A percentile compares a stretch with the other conserved stretches of the same genome.
phyloP scores from a whole-genome alignment of 306 rosid species.

The Acmispon strigosus region DNA sequence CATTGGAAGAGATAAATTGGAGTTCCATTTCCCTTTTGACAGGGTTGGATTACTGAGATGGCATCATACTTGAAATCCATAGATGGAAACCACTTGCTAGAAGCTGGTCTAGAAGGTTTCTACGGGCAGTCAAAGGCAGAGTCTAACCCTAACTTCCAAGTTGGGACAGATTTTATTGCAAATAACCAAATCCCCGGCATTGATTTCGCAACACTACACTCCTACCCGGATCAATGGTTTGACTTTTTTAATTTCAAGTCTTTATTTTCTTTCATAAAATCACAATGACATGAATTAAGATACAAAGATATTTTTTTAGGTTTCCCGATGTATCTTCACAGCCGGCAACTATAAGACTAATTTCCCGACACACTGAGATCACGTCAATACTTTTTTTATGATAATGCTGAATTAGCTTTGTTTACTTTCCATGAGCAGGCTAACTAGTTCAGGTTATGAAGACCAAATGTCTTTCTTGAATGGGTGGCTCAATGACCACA shows the following conservation, averaged over 20 bases:
- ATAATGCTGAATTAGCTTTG: not conserved
- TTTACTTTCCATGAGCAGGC: constrained; percentile 42
- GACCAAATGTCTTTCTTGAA: constrained; percentile 56
- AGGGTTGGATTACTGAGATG: constrained; percentile 94
- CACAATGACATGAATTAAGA: not conserved
- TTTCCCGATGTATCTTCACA: too few species aligned
- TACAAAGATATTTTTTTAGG: too few species aligned
- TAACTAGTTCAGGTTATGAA: constrained; percentile 47
- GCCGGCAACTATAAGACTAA: too few species aligned
- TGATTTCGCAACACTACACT: constrained; percentile 84
- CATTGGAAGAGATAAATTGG: not conserved
- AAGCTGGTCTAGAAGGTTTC: constrained; percentile 88
- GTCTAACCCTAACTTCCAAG: constrained; percentile 51
- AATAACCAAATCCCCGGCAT: constrained; percentile 79
- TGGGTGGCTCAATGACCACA: constrained; percentile 66
- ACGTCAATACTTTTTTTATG: not conserved
- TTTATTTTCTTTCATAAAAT: not conserved
- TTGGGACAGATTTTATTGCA: constrained; percentile 84
- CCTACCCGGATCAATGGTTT: constrained; percentile 91
- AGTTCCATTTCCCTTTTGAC: not conserved
- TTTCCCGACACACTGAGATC: too few species aligned
- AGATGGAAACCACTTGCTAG: constrained; percentile 82
- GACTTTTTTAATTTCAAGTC: not conserved
- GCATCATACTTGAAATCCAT: constrained; percentile 80
- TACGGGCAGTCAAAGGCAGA: constrained; percentile 55